Base-by-base conservation (phyloP, 139 green algal species). In the Volvox reticuliferus region DNA sequence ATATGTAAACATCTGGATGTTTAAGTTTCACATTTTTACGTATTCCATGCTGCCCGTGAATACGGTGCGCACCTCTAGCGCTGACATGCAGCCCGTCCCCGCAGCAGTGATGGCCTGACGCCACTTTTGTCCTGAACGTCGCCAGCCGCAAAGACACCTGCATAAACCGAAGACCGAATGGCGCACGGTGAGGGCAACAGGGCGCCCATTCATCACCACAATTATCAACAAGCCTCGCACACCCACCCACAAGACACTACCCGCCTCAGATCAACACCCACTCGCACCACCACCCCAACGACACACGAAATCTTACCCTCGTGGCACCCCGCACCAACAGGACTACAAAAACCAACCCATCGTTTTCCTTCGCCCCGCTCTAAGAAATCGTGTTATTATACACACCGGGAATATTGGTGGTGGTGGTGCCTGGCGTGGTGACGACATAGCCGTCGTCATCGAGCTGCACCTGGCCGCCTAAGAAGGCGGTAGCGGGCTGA, bases 71-170 rank as follows among this genome's bases (percentile, higher is more conserved):
- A 89, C 95, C 88, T 97, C 91, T 35, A 97, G 89, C 28, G 95
- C 95, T 37, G 95, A 92, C 94, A 97, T 97, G 93, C 95, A 97
- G 16, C 94, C 85, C 18, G 69, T 73, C 24, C 85, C 85, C 16
- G 85, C 85, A 1, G 85, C 85, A 2, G 85, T 98, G 92, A 98
- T 95, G 44, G 96, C 96, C 88, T 98, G 96, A 24, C 96, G 88
- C 95, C 95, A 98, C 93, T 96, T 96, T 94, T 94, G 93, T 98
- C 96, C 93, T 94, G 94, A 80, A 98, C 96, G 61, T 98, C 96
- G 1, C 96, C 95, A 24, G 93, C 94, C 13, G 96, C 96, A 92
- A 96, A 98, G 35, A 98, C 95, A 32, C 96, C 95, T 90, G 78
- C 91, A 69, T 55, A 55, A 9, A 55, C 9, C 44, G 44, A 55